Evolutionary conservation across 176 grass and related monocot genomes (phyloP).

Genomic region (Bolboschoenus planiculmis): DNA sequence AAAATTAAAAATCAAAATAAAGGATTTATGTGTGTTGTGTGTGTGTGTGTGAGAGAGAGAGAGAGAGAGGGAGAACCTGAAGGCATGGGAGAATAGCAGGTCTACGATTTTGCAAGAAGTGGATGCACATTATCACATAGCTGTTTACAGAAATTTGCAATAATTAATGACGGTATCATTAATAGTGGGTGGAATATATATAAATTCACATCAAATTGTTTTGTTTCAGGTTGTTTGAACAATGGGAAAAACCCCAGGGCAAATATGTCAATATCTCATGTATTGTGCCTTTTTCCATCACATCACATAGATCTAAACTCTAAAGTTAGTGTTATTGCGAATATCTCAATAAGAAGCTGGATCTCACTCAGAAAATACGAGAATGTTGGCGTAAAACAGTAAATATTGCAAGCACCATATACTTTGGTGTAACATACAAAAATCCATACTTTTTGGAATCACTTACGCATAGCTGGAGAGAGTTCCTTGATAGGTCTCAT

Average conservation of each 20-base stretch:
- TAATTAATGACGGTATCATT: neutral
- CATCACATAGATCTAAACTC: neutral
- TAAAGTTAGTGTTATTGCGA: neutral
- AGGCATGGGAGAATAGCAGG: slow-evolving; percentile 90
- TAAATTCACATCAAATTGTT: neutral
- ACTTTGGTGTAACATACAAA: neutral
- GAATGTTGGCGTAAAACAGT: neutral
- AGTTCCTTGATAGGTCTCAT: slow-evolving; percentile 96
- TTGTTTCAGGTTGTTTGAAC: neutral
- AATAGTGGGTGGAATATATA: neutral
- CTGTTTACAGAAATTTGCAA: slow-evolving; percentile 27
- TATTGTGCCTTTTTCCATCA: neutral
- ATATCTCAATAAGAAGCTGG: neutral
- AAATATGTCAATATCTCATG: neutral
- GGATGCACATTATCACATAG: slow-evolving; percentile 99
- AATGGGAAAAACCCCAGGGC: neutral
- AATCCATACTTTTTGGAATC: neutral
- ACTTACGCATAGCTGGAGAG: slow-evolving; percentile 99
- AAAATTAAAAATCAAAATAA: slow-evolving; percentile 10
- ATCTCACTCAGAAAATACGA: neutral
- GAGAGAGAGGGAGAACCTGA: slow-evolving; percentile 45
- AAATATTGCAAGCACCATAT: neutral
- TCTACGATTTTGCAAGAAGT: slow-evolving; percentile 67
- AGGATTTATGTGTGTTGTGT: neutral
- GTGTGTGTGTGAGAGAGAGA: neutral